Percentiles rank a stretch among this genome's conserved stretches.
Evolutionary conservation across 345 rosid genomes (phyloP).

Genomic region (Limnanthes douglasii): DNA sequence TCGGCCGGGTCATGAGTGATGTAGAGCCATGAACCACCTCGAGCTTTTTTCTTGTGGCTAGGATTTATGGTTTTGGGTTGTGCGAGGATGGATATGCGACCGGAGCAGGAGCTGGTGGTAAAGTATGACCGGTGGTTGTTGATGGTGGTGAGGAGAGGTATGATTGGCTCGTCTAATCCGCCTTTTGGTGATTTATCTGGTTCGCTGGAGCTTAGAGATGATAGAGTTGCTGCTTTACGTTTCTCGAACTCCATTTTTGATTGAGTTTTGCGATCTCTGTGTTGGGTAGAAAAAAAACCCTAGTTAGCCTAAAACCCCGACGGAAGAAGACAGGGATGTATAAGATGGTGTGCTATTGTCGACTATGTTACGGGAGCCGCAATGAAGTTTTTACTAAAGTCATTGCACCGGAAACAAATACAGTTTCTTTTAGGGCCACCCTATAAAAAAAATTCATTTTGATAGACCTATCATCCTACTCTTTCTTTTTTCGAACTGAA

Average conservation of each 20-base stretch:
- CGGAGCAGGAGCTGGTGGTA: slow-evolving; percentile 95
- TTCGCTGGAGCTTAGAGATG: slow-evolving; percentile 31
- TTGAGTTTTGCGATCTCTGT: neutral
- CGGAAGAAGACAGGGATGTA: neutral
- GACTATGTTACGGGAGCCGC: too few species aligned
- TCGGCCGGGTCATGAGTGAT: slow-evolving; percentile 59
- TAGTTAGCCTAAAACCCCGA: neutral
- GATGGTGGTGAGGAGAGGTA: slow-evolving; percentile 57
- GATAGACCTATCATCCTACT: too few species aligned
- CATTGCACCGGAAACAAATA: too few species aligned
- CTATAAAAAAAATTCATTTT: too few species aligned
- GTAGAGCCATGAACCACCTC: slow-evolving; percentile 79
- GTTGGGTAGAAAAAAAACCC: slow-evolving; percentile 5
- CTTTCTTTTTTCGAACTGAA: too few species aligned
- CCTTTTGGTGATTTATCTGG: slow-evolving; percentile 83
- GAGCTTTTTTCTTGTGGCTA: slow-evolving; percentile 41
- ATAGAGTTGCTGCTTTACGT: slow-evolving; percentile 58
- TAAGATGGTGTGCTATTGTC: too few species aligned
- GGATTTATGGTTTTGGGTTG: slow-evolving; percentile 24
- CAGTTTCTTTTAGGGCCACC: too few species aligned
- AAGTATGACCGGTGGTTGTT: slow-evolving; percentile 63
- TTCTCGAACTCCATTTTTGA: slow-evolving; percentile 49
- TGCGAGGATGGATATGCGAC: slow-evolving; percentile 78
- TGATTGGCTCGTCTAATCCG: slow-evolving; percentile 47
- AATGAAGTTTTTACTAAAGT: too few species aligned